These are phyloP conservation scores for Tylopilus sp. DNA, from an alignment of 1,284 basidiomycete genomes.

Conservation along the genomic window DNA sequence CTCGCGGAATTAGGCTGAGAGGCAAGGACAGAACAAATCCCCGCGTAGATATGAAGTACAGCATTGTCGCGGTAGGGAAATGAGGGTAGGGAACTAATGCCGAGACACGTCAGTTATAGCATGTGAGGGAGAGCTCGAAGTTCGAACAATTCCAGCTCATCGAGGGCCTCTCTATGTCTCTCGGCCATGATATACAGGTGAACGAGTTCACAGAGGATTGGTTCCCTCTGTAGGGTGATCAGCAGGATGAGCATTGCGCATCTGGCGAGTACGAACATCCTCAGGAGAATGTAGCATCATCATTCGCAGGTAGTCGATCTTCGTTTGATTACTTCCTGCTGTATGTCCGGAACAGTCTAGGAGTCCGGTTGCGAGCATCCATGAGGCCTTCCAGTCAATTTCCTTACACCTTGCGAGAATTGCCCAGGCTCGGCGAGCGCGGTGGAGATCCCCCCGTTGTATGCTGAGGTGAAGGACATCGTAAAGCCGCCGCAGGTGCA, in stretches of 20 bases:
- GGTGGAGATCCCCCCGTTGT: constrained; percentile 60
- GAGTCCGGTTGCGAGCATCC: constrained; percentile 67
- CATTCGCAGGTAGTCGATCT: constrained; percentile 57
- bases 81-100: constrained; percentile 71
- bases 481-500: constrained; percentile 68
- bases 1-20: constrained; percentile 38
- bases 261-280: constrained; percentile 45
- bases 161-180: constrained; percentile 66
- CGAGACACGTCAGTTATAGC: constrained; percentile 8
- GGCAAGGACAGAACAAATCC: constrained; percentile 63
- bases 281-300: constrained; percentile 67
- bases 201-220: constrained; percentile 71
- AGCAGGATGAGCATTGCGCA: constrained; percentile 8
- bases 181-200: constrained; percentile 59
- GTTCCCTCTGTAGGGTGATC: constrained; percentile 55
- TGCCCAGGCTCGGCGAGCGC: constrained; percentile 74
- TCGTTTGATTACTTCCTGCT: constrained; percentile 34
- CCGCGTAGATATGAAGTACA: constrained; percentile 77
- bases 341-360: constrained; percentile 39
- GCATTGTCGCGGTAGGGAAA: constrained; percentile 83
- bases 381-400: constrained; percentile 71
- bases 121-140: constrained; percentile 2
- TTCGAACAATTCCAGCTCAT: constrained; percentile 79
- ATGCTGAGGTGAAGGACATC: constrained; percentile 74
- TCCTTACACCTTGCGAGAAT: constrained; percentile 83